Evolutionary conservation across 2,329 filamentous ascomycete species (phyloP).

Genomic region (Aplosporella prunicola): DNA sequence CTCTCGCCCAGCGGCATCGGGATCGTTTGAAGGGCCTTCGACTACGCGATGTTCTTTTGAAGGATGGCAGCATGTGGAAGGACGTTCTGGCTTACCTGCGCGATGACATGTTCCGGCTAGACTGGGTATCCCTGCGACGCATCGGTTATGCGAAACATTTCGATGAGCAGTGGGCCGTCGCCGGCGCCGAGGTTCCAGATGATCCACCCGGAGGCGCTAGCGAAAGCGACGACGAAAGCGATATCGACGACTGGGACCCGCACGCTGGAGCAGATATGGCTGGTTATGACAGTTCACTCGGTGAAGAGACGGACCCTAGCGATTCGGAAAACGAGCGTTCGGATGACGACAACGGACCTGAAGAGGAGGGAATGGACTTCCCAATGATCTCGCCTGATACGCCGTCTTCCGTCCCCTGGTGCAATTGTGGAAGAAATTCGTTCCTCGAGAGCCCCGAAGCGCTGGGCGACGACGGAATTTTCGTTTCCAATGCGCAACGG

Average conservation of each 20-base stretch:
- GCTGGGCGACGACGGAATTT: conserved; percentile 40
- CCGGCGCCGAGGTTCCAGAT: conserved; percentile 40
- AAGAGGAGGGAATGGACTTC: conserved; percentile 35
- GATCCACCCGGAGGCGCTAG: conserved; percentile 33
- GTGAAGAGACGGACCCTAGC: conserved; percentile 22
- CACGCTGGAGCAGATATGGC: conserved; percentile 20
- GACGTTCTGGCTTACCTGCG: conserved; percentile 50
- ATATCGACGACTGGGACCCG: conserved; percentile 24
- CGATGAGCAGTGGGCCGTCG: conserved; percentile 35
- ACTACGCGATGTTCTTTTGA: conserved; percentile 51
- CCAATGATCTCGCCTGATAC: conserved; percentile 37
- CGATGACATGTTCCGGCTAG: conserved; percentile 46
- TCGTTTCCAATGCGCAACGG: conserved; percentile 40
- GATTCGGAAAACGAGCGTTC: conserved; percentile 24
- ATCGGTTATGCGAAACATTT: conserved; percentile 51
- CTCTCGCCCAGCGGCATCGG: conserved; percentile 46
- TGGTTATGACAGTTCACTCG: conserved; percentile 24
- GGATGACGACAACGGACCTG: conserved; percentile 22
- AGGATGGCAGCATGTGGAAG: conserved; percentile 50
- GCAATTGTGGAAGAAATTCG: conserved; percentile 30
- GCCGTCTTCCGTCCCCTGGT: conserved; percentile 38
- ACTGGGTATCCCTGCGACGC: conserved; percentile 53
- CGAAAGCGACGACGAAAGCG: conserved; percentile 33
- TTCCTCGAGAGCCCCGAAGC: conserved; percentile 35
- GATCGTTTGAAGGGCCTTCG: conserved; percentile 49